These are phyloP conservation scores for Ramularia collo-cygni DNA, from an alignment of 2,329 filamentous ascomycete species.

Conservation along the genomic window DNA sequence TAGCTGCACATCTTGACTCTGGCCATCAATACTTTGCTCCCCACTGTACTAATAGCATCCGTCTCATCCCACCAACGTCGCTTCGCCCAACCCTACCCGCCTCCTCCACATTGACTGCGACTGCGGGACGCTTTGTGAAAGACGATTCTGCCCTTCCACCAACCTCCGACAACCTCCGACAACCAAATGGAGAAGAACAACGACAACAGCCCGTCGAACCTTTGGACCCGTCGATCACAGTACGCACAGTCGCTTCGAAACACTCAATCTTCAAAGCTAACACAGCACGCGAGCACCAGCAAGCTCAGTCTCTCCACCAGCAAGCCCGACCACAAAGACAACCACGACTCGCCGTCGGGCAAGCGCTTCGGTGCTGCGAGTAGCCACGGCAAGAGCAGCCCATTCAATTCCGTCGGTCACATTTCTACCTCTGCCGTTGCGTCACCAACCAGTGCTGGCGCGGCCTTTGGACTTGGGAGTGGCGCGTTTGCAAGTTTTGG, in stretches of 20 bases:
- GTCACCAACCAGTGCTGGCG: constrained; percentile 67
- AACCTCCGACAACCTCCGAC: background rate
- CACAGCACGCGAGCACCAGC: constrained; percentile 40
- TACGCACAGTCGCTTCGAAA: constrained; percentile 34
- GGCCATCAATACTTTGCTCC: too few relatives aligned
- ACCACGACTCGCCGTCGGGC: constrained; percentile 53
- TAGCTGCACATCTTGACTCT: too few relatives aligned
- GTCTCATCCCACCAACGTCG: too few relatives aligned
- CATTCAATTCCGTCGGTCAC: constrained; percentile 69
- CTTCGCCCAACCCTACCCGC: too few relatives aligned
- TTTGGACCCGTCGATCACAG: constrained; percentile 81
- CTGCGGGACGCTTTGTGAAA: constrained; percentile 2
- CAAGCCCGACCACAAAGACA: constrained; percentile 47
- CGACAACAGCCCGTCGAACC: constrained; percentile 31
- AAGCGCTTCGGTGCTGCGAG: constrained; percentile 67
- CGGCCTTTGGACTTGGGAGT: constrained; percentile 87
- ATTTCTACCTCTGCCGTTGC: constrained; percentile 58
- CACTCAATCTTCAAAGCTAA: constrained; percentile 15
- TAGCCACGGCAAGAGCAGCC: constrained; percentile 69
- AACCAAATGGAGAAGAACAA: constrained; percentile 27
- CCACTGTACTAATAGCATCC: too few relatives aligned
- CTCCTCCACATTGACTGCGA: too few relatives aligned
- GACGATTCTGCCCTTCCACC: background rate
- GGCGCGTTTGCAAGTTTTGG: constrained; percentile 97
- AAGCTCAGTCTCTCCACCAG: constrained; percentile 86